A percentile compares a stretch with the other conserved stretches of the same genome.
Evolutionary conservation across 805 yeast genomes (phyloP).

Genomic region (Candida fluviatilis): DNA sequence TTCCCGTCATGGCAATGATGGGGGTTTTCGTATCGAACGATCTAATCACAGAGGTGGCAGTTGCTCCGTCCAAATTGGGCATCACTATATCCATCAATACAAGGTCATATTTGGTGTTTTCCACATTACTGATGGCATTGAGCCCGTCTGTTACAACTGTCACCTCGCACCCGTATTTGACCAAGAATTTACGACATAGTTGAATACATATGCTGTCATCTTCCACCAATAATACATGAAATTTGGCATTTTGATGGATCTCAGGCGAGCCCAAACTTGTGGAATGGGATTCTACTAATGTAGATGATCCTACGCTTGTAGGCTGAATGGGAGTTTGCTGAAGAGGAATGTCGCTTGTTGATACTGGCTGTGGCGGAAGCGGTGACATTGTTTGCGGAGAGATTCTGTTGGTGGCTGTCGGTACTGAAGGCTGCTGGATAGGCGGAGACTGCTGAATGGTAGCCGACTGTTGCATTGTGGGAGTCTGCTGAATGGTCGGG

Average conservation of each 20-base stretch:
- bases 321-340: constrained; percentile 5
- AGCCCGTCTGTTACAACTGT: constrained; percentile 92
- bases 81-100: constrained; percentile 85
- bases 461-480: too few relatives aligned
- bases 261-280: constrained; percentile 6
- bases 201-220: constrained; percentile 82
- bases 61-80: constrained; percentile 86
- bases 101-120: constrained; percentile 66
- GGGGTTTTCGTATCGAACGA: constrained; percentile 83
- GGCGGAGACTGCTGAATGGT: too few relatives aligned
- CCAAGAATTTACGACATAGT: constrained; percentile 74
- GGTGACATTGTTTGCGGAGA: constrained; percentile 2
- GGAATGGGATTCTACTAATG: constrained; percentile 1
- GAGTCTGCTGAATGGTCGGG: too few relatives aligned
- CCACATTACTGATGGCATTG: constrained; percentile 76
- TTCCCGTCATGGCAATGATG: constrained; percentile 92
- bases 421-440: constrained; percentile 6
- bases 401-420: constrained; percentile 9
- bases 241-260: constrained; percentile 39
- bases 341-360: constrained; percentile 1
- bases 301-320: not conserved
- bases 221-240: constrained; percentile 73
- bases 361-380: constrained; percentile 1
- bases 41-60: constrained; percentile 86
- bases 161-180: constrained; percentile 87